A percentile compares a stretch with the other conserved stretches of the same genome.
Conservation (phyloP, 1,284 basidiomycete species). For the Schizopora paradoxa region DNA sequence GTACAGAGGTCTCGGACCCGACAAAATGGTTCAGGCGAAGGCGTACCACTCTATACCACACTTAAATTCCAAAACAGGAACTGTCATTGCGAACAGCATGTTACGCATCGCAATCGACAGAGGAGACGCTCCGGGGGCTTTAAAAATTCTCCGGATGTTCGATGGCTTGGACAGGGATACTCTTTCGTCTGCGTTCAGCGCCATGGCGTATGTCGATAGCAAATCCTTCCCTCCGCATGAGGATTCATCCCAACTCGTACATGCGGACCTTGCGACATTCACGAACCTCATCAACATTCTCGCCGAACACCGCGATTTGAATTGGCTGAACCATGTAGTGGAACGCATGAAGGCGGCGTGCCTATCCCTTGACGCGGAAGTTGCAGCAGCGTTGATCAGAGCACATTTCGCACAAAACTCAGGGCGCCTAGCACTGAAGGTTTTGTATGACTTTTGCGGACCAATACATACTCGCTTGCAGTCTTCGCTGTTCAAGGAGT, state of each 20-base stretch:
- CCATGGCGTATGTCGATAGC: too few relatives aligned
- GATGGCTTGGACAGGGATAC: too few relatives aligned
- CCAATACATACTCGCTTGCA: conserved; percentile 20
- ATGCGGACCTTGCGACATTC: conserved; percentile 53
- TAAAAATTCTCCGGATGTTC: conserved; percentile 47
- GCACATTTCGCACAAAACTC: conserved; percentile 45
- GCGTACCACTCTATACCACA: conserved; percentile 43
- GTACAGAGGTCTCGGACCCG: conserved; percentile 56
- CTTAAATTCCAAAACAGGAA: conserved; percentile 37
- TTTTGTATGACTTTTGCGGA: conserved; percentile 44
- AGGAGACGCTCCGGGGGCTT: conserved; percentile 42
- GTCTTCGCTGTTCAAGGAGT: conserved; percentile 23
- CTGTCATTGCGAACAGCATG: conserved; percentile 55
- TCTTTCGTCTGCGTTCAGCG: too few relatives aligned
- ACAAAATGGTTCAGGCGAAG: conserved; percentile 45
- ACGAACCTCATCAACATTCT: conserved; percentile 55
- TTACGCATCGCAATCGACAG: conserved; percentile 54
- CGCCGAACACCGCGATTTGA: conserved; percentile 39
- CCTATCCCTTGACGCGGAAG: conserved; percentile 41
- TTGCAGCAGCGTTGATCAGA: conserved; percentile 50
- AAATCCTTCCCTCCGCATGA: conserved; percentile 21
- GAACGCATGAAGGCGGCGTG: conserved; percentile 40
- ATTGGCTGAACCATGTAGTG: conserved; percentile 42
- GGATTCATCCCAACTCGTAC: conserved; percentile 19
- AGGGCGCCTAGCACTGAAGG: conserved; percentile 41